Conservation (phyloP, 228 moss, liverwort and hornwort genomes). For the Sphagnum magellanicum region DNA sequence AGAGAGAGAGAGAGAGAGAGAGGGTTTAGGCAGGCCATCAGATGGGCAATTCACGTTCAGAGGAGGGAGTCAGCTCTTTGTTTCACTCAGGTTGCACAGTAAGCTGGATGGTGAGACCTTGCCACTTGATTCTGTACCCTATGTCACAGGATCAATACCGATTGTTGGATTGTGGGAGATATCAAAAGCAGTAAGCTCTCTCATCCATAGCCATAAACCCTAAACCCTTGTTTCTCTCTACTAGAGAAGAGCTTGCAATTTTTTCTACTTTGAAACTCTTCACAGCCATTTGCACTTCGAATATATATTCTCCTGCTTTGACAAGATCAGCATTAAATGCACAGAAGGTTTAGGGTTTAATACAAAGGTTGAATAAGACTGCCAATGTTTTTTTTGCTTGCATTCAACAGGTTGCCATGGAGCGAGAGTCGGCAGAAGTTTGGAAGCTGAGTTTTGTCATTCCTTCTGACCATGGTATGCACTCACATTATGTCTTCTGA, state of each 20-base stretch:
- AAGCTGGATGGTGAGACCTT: constrained; percentile 15
- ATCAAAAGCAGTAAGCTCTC: constrained; percentile 59
- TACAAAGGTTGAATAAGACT: too few relatives aligned
- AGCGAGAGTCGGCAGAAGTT: constrained; percentile 54
- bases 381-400: neutral
- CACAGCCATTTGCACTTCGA: too few relatives aligned
- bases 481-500: too few relatives aligned
- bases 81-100: constrained; percentile 19
- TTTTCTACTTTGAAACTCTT: too few relatives aligned
- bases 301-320: too few relatives aligned
- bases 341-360: too few relatives aligned
- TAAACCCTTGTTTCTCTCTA: too few relatives aligned
- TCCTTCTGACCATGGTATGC: constrained; percentile 61
- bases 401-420: constrained; percentile 66
- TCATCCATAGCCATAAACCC: neutral
- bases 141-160: constrained; percentile 72
- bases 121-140: constrained; percentile 32
- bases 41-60: too few relatives aligned
- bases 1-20: too few relatives aligned
- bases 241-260: too few relatives aligned
- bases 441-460: constrained; percentile 87
- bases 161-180: constrained; percentile 78
- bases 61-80: constrained; percentile 8
- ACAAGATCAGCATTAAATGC: too few relatives aligned
- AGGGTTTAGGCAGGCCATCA: too few relatives aligned